These are phyloP conservation scores for Nakazawaea pomicola DNA, from an alignment of 805 yeast species.

Conservation along the genomic window DNA sequence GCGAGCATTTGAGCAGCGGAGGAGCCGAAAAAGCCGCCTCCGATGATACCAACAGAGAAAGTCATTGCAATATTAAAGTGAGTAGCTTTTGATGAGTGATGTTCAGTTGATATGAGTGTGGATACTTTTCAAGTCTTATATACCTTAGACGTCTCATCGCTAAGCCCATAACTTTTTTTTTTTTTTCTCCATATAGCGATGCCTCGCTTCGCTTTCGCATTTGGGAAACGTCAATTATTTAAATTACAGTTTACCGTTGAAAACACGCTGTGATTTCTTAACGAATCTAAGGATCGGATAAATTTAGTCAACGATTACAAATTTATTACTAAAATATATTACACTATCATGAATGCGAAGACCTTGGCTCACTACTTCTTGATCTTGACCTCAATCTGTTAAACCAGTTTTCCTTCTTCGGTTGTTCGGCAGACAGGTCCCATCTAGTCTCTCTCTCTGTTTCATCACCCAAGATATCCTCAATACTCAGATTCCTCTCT, in stretches of 20 bases:
- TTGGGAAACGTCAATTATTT: not conserved
- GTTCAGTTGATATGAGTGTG: not conserved
- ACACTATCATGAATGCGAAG: not conserved
- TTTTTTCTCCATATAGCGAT: no score
- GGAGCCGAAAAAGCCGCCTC: constrained; percentile 8
- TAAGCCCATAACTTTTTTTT: no score
- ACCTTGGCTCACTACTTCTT: constrained; percentile 12
- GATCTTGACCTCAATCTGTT: constrained; percentile 35
- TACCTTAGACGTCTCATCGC: no score
- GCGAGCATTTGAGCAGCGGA: constrained; percentile 2
- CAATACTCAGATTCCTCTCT: constrained; percentile 10
- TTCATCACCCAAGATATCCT: constrained; percentile 6
- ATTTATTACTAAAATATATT: no score
- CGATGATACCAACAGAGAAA: constrained; percentile 7
- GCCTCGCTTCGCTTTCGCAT: no score
- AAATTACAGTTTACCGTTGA: not conserved
- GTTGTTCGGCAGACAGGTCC: constrained; percentile 17
- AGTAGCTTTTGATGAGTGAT: not conserved
- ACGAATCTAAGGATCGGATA: no score
- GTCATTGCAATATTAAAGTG: no score
- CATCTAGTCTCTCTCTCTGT: constrained; percentile 26
- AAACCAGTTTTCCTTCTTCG: constrained; percentile 39
- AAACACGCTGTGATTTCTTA: no score
- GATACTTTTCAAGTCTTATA: no score
- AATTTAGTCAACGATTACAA: no score